These are phyloP conservation scores for Mrakia frigida DNA, from an alignment of 768 basidiomycete genomes.

Conservation along the genomic window DNA sequence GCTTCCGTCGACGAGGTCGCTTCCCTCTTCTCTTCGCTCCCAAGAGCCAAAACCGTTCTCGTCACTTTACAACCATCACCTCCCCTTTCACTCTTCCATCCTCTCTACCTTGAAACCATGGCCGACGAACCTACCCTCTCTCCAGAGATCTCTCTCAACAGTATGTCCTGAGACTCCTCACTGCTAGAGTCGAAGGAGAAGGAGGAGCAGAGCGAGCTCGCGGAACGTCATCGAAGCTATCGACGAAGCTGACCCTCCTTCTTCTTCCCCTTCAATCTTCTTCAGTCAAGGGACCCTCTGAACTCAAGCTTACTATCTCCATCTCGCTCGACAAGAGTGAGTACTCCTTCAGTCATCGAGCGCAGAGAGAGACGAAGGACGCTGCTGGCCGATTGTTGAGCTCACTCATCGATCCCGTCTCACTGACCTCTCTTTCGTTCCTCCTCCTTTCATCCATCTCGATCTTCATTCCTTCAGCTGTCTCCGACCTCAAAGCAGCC, in stretches of 20 bases:
- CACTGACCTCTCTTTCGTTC: not conserved
- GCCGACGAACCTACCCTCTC: slow-evolving; percentile 7
- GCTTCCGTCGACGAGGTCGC: not conserved
- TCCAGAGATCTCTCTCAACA: slow-evolving; percentile 22
- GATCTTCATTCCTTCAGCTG: slow-evolving; percentile 45
- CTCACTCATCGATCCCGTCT: not conserved
- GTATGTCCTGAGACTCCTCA: not conserved
- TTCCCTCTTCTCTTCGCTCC: slow-evolving; percentile 43
- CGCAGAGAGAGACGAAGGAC: not conserved
- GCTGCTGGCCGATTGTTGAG: not conserved
- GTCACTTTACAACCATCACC: slow-evolving; percentile 42
- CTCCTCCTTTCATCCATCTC: not conserved
- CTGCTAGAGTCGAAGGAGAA: too few species aligned
- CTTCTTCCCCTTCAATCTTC: not conserved
- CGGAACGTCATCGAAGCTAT: slow-evolving; percentile 13
- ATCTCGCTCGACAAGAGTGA: slow-evolving; percentile 20
- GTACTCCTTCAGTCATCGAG: not conserved
- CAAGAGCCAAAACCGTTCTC: slow-evolving; percentile 55
- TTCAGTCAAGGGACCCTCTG: slow-evolving; percentile 57
- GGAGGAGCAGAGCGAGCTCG: not conserved
- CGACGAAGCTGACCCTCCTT: not conserved
- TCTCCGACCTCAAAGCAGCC: slow-evolving; percentile 81
- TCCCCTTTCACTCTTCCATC: not conserved
- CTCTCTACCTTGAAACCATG: not conserved
- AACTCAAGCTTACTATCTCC: slow-evolving; percentile 65